Base-by-base conservation (phyloP, 208 protist genomes). In the Naegleria lovaniensis region DNA sequence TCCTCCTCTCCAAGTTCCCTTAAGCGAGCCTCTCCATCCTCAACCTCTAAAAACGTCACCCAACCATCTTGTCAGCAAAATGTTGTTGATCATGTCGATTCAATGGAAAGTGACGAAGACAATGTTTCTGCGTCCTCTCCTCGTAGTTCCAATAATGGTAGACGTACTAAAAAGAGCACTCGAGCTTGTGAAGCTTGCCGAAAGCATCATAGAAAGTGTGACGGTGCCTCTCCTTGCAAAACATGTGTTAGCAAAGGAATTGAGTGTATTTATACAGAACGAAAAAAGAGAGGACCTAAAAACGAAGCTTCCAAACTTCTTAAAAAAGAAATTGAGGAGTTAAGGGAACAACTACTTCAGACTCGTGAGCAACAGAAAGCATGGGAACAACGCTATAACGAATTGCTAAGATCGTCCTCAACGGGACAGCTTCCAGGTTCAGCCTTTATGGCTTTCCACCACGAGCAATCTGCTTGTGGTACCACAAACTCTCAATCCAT, bases 281-380 rank as follows among this genome's bases (percentile, higher is more conserved):
- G 85, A 88, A 88, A 58, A 38, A 88, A 88, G n/a, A 88, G 85
- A 88, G 85, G 85, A 2, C 85, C 85, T 36, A 88, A 88, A n/a
- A 88, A 88, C 55, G 85, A 88, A 1, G 85, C 85, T 0, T 22
- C 22, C 25, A 88, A 88, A 58, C 33, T 43, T 29, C 22, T 88
- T 22, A 88, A 58, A 58, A 38, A 38, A 58, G 85, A 88, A 58
- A 39, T 88, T 15, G 85, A 88, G 11, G 25, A 29, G 16, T 5
- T 88, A 6, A 88, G 25, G 38, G 41, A 58, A 5, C 19, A 88
- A 19, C 11, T 58, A 1, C 5, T 43, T 19, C 9, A 22, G 6
- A 29, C 29, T 7, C 13, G 39, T 58, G 7, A 58, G 11, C 5
- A 7, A 5, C 11, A 88, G 55, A 13, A 58, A 19, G n/a, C 39